Evolutionary conservation across 2,329 filamentous ascomycete species (phyloP).

Genomic region (Fonsecaea monophora): DNA sequence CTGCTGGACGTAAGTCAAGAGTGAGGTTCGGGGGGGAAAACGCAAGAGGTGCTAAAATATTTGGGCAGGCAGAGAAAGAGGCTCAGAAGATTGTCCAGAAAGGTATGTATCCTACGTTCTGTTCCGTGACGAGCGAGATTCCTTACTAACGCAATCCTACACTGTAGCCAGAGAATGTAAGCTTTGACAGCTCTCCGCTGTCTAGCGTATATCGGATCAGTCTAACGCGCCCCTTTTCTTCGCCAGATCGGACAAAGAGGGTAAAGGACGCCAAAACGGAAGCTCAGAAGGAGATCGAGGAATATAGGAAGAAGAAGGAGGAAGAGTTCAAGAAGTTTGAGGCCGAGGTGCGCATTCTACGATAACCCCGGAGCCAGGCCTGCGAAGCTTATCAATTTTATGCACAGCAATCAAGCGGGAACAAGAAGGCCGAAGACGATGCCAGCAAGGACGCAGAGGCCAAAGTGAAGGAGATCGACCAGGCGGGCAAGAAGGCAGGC

Average conservation of each 20-base stretch:
- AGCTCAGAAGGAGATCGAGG: conserved; percentile 96
- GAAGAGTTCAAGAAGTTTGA: conserved; percentile 95
- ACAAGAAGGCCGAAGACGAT: conserved; percentile 79
- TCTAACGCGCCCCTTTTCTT: conserved; percentile 16
- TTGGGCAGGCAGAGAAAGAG: conserved; percentile 84
- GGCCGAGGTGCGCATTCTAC: conserved; percentile 64
- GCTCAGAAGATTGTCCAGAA: conserved; percentile 99
- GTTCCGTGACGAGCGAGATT: not conserved
- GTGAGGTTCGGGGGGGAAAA: not conserved
- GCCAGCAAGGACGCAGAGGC: conserved; percentile 80
- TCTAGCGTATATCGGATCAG: conserved; percentile 4
- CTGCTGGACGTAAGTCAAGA: conserved; percentile 83
- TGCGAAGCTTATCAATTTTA: conserved; percentile 1
- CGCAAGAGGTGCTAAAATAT: conserved; percentile 31
- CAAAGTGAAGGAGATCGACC: conserved; percentile 82
- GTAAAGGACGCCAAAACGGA: conserved; percentile 96
- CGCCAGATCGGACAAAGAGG: conserved; percentile 85
- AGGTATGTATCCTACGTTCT: conserved; percentile 60
- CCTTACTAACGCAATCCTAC: conserved; percentile 43
- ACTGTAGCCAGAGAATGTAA: conserved; percentile 83
- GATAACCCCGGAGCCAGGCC: not conserved
- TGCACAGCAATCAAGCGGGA: conserved; percentile 84
- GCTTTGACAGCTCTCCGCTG: conserved; percentile 25
- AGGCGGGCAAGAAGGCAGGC: conserved; percentile 78
- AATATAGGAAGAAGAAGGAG: conserved; percentile 88